Percentiles rank a stretch among this genome's conserved stretches.
phyloP scores from a whole-genome alignment of 805 yeast genomes.

The Hanseniaspora lachancei region DNA sequence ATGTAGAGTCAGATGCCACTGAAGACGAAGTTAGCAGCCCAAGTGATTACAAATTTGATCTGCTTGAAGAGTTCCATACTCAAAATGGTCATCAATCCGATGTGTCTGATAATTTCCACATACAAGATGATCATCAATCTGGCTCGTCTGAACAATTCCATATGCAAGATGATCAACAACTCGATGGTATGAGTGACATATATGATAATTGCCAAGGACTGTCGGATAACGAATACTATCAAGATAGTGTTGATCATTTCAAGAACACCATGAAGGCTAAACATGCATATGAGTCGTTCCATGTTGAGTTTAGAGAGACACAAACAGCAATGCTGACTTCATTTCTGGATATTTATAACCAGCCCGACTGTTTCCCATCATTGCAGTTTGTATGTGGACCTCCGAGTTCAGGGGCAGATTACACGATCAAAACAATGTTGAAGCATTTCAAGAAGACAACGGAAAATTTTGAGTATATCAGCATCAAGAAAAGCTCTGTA shows the following conservation, averaged over 20 bases:
- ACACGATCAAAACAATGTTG: not conserved
- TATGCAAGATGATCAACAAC: not conserved
- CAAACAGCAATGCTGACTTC: not conserved
- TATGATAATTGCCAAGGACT: not conserved
- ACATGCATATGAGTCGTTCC: not conserved
- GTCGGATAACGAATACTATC: not conserved
- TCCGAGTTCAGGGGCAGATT: conserved; percentile 3
- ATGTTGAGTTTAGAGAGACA: not conserved
- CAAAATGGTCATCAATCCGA: not conserved
- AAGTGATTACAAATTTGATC: too few species aligned
- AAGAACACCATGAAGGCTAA: not conserved
- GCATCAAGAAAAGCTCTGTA: conserved; percentile 1
- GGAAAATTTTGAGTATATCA: not conserved
- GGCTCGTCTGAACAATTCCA: not conserved
- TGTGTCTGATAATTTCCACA: not conserved
- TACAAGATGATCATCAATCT: not conserved
- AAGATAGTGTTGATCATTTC: not conserved
- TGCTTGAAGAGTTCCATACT: too few species aligned
- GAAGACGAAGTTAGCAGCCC: too few species aligned
- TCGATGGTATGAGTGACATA: not conserved
- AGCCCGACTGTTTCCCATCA: not conserved
- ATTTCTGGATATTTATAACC: conserved; percentile 1
- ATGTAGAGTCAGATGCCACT: too few species aligned
- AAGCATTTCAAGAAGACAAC: not conserved
- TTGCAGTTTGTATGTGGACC: conserved; percentile 3